Percentiles rank a stretch among this genome's conserved stretches.
phyloP scores from a whole-genome alignment of 768 basidiomycete species.

The Boletus fagicola region DNA sequence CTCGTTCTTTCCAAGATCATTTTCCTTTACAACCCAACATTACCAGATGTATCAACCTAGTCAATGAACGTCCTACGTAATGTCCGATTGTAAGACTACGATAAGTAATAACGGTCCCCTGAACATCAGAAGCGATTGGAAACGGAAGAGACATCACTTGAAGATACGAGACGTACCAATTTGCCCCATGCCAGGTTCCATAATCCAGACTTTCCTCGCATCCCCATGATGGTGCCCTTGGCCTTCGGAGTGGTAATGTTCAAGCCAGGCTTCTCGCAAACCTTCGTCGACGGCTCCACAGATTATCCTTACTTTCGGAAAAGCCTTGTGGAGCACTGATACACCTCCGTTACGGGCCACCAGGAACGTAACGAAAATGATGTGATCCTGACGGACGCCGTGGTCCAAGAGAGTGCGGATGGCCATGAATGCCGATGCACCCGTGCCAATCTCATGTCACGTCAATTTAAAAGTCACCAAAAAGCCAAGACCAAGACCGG shows the following conservation, averaged over 20 bases:
- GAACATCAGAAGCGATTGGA: not conserved
- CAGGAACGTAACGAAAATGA: conserved; percentile 88
- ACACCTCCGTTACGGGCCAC: conserved; percentile 83
- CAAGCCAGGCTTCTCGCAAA: conserved; percentile 72
- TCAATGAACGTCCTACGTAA: conserved; percentile 3
- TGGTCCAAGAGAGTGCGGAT: conserved; percentile 93
- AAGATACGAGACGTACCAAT: conserved; percentile 53
- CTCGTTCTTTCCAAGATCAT: conserved; percentile 14
- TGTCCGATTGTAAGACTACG: conserved; percentile 12
- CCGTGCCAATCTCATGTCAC: conserved; percentile 79
- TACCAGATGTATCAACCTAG: conserved; percentile 3
- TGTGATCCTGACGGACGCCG: conserved; percentile 77
- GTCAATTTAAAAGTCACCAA: not conserved
- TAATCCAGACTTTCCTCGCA: conserved; percentile 72
- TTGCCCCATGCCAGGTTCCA: conserved; percentile 87
- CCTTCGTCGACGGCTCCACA: conserved; percentile 80
- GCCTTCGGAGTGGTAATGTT: conserved; percentile 51
- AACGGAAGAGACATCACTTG: not conserved
- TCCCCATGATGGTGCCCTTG: conserved; percentile 40
- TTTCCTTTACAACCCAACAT: conserved; percentile 6
- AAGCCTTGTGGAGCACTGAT: conserved; percentile 73
- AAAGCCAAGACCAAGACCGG: not conserved
- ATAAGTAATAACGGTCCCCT: conserved; percentile 46
- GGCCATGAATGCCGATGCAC: conserved; percentile 91
- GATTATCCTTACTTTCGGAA: conserved; percentile 82